Evolutionary conservation across 495 filamentous ascomycete genomes (phyloP).

Genomic region (Lepraria neglecta): DNA sequence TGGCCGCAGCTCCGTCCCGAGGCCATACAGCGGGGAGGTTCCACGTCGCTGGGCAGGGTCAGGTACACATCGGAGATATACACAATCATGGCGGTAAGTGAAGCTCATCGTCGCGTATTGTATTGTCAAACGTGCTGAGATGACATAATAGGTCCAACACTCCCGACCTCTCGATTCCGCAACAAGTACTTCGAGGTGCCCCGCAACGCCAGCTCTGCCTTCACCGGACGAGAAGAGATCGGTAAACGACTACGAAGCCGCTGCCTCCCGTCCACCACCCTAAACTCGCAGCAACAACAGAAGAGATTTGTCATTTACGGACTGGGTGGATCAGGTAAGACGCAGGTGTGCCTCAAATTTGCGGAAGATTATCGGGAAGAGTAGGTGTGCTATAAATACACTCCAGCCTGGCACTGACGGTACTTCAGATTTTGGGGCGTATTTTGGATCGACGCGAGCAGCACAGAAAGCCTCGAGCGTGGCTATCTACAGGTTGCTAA

Average conservation of each 20-base stretch:
- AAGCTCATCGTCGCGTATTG: too few species aligned
- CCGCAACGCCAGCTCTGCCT: conserved; percentile 3
- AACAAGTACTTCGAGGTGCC: conserved; percentile 17
- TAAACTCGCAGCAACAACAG: conserved; percentile 13
- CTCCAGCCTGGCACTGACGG: too few species aligned
- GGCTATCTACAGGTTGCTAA: conserved; percentile 3
- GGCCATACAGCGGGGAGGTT: too few species aligned
- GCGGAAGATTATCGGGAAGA: background rate
- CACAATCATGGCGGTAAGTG: too few species aligned
- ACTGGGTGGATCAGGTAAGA: conserved; percentile 35
- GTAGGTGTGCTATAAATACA: too few species aligned
- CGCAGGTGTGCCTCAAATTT: conserved; percentile 33
- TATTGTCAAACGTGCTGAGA: too few species aligned
- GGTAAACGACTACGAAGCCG: background rate
- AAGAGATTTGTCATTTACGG: conserved; percentile 33
- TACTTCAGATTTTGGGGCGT: conserved; percentile 4
- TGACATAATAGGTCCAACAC: too few species aligned
- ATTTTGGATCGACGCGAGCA: conserved; percentile 2
- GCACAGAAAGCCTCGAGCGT: conserved; percentile 2
- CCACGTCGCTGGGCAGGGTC: too few species aligned
- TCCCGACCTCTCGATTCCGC: background rate
- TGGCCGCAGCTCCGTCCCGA: too few species aligned
- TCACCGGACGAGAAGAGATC: conserved; percentile 16
- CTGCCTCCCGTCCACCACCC: background rate
- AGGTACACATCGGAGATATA: too few species aligned